Evolutionary conservation across 2,329 filamentous ascomycete species (phyloP), one percentile per base, ranked within the genome.

Genomic region (Trichoderma harzianum): DNA sequence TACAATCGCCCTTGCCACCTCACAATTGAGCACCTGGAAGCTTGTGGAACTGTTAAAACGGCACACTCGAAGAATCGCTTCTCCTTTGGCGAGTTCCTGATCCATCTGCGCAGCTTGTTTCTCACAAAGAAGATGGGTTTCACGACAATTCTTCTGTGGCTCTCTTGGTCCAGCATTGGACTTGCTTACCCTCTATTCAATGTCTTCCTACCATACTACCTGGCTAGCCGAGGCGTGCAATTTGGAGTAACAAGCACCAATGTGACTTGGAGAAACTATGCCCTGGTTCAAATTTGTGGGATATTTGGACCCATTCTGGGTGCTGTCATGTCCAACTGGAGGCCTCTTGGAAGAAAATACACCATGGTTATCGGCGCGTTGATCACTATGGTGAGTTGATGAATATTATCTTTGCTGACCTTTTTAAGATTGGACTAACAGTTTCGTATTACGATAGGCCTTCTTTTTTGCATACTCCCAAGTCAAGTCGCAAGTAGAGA

Each of bases 151-250:
- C 79, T 92, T 64, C 88, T 92, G 73, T 91, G 89, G 88, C 77
- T 90, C 8, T 89, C 87, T 0, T 93, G 91, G 91, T 83, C 86
- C 0, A 79, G 90, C 4, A 90, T 91, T 60, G 90, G 90, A 2
- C 84, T 92, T 0, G 90, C 89, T 1, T 92, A 92, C 75, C 90
- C 91, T 0, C 82, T 93, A 0, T 93, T 90, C 80, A 90, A 91
- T 74, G 89, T 92, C 70, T 93, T 92, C 77, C 80, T 92, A 2
- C 87, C 87, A 77, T 81, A 78, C 39, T 78, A 76, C 10, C 74
- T 32, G 51, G 51, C 63, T 16, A 75, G 39, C 62, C 73, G 74
- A 7, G 74, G 73, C 16, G 69, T 73, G 11, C 34, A 69, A 30
- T 74, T 91, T 55, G 89, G 89, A 2, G 88, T 89, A 0, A 77